Evolutionary conservation across 768 basidiomycete species (phyloP), one percentile per base, ranked within the genome.

Genomic region (Brasilioporus rufonigricans): DNA sequence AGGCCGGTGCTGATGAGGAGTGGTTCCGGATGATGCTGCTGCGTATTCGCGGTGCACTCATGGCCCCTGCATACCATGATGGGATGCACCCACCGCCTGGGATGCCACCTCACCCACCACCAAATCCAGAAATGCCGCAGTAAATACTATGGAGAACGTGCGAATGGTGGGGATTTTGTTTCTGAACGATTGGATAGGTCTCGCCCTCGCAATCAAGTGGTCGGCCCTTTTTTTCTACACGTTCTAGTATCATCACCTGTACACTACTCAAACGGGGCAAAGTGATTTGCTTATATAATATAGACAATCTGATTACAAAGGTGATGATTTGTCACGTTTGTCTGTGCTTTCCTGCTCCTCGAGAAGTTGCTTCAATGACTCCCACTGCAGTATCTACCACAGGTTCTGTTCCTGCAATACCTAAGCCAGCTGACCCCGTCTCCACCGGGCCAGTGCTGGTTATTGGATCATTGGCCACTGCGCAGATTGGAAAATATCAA

Each of bases 1-100:
- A 91, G 71, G 82, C 83, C 19, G 87, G 86, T 29, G 86, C 80
- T 3, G 89, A 89, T 48, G 84, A 83, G 43, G 91, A 93, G 58
- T 93, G 91, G 91, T 93, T 85, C 63, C 76, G 86, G 58, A 86
- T 89, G 82, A 92, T 93, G 89, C 66, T 91, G 10, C 77, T 89
- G 65, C 83, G 88, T n/a, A 83, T 92, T 40, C 77, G 91, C 51
- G 79, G 78, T 41, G 86, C 86, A 18, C 75, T 91, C 58, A 83
- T 91, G 81, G 82, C 75, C 4, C 69, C 72, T 48, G 68, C 74
- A 1, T 70, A 70, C 31, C 69, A 59, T 39, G 72, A 75, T 31
- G 74, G 69, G 19, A 69, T 74, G 69, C 74, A 68, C 46, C 71
- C 71, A 11, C 69, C 71, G 1, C 71, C 70, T 26, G 70, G 71